Evolutionary conservation across 768 basidiomycete genomes (phyloP), one percentile per base, ranked within the genome.

Genomic region (Leccinellum rugosiceps): DNA sequence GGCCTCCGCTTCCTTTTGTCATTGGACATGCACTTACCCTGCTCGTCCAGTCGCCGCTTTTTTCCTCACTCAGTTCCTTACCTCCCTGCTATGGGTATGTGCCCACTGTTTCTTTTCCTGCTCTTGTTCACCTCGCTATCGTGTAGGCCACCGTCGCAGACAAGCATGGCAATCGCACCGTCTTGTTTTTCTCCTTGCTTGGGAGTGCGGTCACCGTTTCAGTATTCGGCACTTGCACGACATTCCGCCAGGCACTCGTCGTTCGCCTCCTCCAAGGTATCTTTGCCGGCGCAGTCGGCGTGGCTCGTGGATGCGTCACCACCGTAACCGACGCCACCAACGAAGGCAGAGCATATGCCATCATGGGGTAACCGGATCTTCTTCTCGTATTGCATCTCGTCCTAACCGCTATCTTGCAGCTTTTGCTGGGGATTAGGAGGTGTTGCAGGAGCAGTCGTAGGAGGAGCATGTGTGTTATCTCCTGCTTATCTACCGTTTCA

Each of bases 391-490:
- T 60, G 51, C 50, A 26, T 30, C 30, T 17, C 7, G 6, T 21
- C 26, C 57, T 63, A 14, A 65, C 25, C 10, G 30, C 1, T 9
- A 6, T 38, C 21, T 43, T 55, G 3, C 56, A 92, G 90, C 11
- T 97, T 96, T 72, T 92, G 87, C 63, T 97, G 96, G 97, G 95
- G 94, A 58, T 83, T 98, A 62, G 97, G 96, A 59, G 97, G 95
- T 82, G 92, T 94, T 13, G 83, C 87, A 47, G 93, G 93, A 45
- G 89, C 90, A 47, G 88, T 94, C 52, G 80, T 95, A 30, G 94
- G 92, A 59, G 91, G 91, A 64, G 76, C 85, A 63, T 87, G 92
- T 92, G 62, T 71, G 90, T 78, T 21, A 8, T 56, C 30, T 55
- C 43, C 3, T 46, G 21, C 9, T 35, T 25, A 30, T 32, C 41